Conservation (phyloP, 805 yeast genomes). For the Spathaspora sp. region DNA sequence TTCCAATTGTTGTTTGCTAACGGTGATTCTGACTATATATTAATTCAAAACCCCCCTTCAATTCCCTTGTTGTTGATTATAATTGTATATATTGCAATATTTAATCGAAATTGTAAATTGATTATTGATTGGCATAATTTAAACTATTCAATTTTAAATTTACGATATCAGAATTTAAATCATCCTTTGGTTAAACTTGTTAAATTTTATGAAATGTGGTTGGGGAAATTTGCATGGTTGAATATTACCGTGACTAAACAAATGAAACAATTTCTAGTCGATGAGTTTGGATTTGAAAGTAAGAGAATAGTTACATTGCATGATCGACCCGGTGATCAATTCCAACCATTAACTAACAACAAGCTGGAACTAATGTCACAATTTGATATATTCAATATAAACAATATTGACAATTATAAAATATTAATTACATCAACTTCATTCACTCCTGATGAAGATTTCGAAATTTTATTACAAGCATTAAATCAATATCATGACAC, state of each 20-base stretch:
- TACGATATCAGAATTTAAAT: constrained; percentile 49
- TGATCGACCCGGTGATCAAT: constrained; percentile 79
- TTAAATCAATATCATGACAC: constrained; percentile 60
- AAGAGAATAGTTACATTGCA: constrained; percentile 60
- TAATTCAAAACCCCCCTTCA: constrained; percentile 91
- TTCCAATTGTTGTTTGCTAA: constrained; percentile 46
- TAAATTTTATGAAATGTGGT: constrained; percentile 56
- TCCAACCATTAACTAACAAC: constrained; percentile 43
- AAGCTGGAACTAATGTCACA: constrained; percentile 29
- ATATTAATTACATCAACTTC: constrained; percentile 87
- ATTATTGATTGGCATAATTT: constrained; percentile 96
- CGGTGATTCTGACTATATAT: constrained; percentile 60
- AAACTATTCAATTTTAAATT: constrained; percentile 75
- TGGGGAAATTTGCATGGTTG: constrained; percentile 63
- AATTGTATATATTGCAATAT: constrained; percentile 47
- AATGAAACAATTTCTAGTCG: constrained; percentile 59
- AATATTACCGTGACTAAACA: constrained; percentile 78
- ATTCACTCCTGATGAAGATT: constrained; percentile 94
- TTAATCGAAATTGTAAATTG: constrained; percentile 53
- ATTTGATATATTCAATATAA: constrained; percentile 23
- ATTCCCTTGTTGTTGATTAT: constrained; percentile 74
- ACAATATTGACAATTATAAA: constrained; percentile 39
- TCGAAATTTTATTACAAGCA: constrained; percentile 65
- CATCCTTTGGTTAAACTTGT: constrained; percentile 65
- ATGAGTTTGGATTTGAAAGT: constrained; percentile 49